These are phyloP conservation scores for Rhodotorula sp. DNA, from an alignment of 1,284 basidiomycete species.

Conservation along the genomic window DNA sequence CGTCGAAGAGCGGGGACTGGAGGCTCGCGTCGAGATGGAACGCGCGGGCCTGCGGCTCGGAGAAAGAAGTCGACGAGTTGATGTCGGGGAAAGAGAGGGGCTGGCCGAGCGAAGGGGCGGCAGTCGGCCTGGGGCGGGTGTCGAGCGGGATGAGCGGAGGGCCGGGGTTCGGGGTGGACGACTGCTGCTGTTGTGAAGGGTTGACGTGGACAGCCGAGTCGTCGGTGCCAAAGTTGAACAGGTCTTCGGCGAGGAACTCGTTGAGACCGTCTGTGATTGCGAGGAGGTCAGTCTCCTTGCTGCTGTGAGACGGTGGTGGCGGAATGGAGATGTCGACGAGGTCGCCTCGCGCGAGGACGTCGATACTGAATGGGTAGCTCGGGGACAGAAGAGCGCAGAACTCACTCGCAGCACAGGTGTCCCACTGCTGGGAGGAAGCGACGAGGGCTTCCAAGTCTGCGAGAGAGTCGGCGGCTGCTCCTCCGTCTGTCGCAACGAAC, in stretches of 20 bases:
- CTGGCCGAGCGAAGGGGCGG: not conserved
- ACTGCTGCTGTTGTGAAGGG: not conserved
- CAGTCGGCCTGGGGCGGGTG: not conserved
- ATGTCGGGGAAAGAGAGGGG: constrained; percentile 2
- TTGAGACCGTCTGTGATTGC: not conserved
- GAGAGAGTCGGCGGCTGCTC: too few relatives aligned
- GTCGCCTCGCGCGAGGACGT: not conserved
- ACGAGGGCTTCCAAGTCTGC: too few relatives aligned
- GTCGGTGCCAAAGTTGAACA: not conserved
- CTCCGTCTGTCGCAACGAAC: not conserved
- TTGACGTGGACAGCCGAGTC: not conserved
- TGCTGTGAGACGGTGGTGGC: not conserved
- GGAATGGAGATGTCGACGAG: not conserved
- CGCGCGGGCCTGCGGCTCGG: not conserved
- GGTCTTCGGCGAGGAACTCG: not conserved
- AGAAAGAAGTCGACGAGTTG: constrained; percentile 1
- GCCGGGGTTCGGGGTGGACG: not conserved
- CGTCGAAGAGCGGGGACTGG: constrained; percentile 12
- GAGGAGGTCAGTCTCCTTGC: not conserved
- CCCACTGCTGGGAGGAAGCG: not conserved
- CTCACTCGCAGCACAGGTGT: not conserved
- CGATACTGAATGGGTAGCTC: too few relatives aligned
- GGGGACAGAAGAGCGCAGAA: not conserved
- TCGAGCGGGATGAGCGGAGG: constrained; percentile 11
- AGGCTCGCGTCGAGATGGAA: constrained; percentile 10